Evolutionary conservation across 1,284 basidiomycete species (phyloP).

Genomic region (Irpex sp.): DNA sequence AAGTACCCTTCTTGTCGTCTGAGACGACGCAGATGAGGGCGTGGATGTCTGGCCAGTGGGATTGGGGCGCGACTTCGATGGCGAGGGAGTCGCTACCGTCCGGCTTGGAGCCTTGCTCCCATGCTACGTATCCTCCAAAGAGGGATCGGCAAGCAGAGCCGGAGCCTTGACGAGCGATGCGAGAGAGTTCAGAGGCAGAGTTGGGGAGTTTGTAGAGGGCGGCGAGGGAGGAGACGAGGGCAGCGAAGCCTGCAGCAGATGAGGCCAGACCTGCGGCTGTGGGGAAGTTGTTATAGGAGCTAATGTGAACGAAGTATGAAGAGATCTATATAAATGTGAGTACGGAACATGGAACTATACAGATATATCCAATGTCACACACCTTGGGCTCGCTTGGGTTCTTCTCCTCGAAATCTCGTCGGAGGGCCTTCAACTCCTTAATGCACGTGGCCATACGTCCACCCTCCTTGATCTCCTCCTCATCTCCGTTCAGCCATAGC

Average conservation of each 20-base stretch:
- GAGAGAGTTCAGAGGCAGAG: slow-evolving; percentile 71
- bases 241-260: slow-evolving; percentile 96
- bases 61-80: slow-evolving; percentile 80
- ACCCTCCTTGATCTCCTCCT: slow-evolving; percentile 83
- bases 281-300: slow-evolving; percentile 98
- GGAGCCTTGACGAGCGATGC: slow-evolving; percentile 95
- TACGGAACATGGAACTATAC: too few relatives aligned
- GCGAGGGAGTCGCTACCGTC: slow-evolving; percentile 89
- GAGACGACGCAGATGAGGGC: slow-evolving; percentile 97
- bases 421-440: slow-evolving; percentile 78
- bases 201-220: slow-evolving; percentile 80
- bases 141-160: slow-evolving; percentile 98
- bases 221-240: slow-evolving; percentile 88
- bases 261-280: slow-evolving; percentile 98
- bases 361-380: slow-evolving; percentile 19
- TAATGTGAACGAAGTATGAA: slow-evolving; percentile 76
- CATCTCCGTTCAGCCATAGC: slow-evolving; percentile 93
- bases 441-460: slow-evolving; percentile 88
- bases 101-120: slow-evolving; percentile 74
- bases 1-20: slow-evolving; percentile 96
- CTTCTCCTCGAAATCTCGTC: slow-evolving; percentile 73
- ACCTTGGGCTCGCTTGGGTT: slow-evolving; percentile 67
- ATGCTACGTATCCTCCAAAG: slow-evolving; percentile 96
- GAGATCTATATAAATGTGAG: slow-evolving; percentile 54
- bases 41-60: slow-evolving; percentile 94